Evolutionary conservation across 768 basidiomycete species (phyloP).

Genomic region (Chlorophyllum brunneum): DNA sequence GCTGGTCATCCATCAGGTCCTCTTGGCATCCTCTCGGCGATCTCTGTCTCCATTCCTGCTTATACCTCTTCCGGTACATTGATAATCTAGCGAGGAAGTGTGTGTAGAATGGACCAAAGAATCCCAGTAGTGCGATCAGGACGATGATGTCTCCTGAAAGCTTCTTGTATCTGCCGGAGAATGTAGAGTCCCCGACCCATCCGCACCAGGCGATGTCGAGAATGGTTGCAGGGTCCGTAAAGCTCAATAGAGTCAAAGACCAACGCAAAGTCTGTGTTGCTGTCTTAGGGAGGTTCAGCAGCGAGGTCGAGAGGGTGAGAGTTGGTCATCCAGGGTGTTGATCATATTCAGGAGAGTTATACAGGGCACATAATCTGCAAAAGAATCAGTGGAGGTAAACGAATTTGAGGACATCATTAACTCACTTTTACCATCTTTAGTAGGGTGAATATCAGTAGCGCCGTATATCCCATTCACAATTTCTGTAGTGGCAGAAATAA

Average conservation of each 20-base stretch:
- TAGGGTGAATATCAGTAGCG: constrained; percentile 59
- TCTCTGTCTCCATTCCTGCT: constrained; percentile 14
- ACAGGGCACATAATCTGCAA: constrained; percentile 72
- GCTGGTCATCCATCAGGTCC: constrained; percentile 17
- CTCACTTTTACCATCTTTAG: constrained; percentile 61
- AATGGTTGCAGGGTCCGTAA: constrained; percentile 62
- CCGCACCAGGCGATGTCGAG: constrained; percentile 48
- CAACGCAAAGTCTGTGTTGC: constrained; percentile 36
- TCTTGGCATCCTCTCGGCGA: too few relatives aligned
- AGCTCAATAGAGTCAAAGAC: constrained; percentile 53
- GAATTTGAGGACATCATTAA: constrained; percentile 10
- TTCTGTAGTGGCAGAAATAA: constrained; percentile 54
- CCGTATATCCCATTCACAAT: constrained; percentile 80
- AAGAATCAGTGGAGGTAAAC: background rate
- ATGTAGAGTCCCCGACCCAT: constrained; percentile 2
- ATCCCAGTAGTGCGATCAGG: constrained; percentile 52
- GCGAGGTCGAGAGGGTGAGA: constrained; percentile 75
- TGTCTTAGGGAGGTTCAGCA: constrained; percentile 37
- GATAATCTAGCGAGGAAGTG: constrained; percentile 57
- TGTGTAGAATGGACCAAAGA: constrained; percentile 50
- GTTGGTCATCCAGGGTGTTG: constrained; percentile 56
- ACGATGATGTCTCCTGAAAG: constrained; percentile 60
- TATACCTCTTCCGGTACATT: constrained; percentile 35
- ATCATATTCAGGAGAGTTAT: constrained; percentile 64
- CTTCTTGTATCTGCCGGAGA: constrained; percentile 25